These are phyloP conservation scores for Ophiocytium majus DNA, from an alignment of 352 stramenopile species.

Conservation along the genomic window DNA sequence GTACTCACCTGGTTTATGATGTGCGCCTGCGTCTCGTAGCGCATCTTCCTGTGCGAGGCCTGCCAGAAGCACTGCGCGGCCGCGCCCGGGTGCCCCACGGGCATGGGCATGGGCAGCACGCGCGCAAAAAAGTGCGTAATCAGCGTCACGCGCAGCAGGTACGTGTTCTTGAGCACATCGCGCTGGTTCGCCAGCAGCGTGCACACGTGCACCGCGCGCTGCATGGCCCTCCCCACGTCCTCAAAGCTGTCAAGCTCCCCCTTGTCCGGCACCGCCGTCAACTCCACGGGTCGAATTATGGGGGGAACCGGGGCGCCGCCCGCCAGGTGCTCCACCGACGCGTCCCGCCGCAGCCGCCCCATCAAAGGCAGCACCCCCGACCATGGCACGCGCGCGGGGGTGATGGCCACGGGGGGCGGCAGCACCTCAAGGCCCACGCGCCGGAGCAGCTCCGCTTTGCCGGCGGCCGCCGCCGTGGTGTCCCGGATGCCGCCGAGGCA, in stretches of 20 bases:
- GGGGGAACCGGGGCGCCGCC: conserved; percentile 66
- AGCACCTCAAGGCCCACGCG: conserved; percentile 11
- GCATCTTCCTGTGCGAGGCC: conserved; percentile 64
- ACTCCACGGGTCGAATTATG: conserved; percentile 77
- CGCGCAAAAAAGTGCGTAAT: conserved; percentile 77
- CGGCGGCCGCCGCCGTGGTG: not conserved
- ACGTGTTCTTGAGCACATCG: conserved; percentile 77
- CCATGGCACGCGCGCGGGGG: conserved; percentile 31
- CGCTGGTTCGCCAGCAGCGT: conserved; percentile 79
- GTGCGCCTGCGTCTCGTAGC: conserved; percentile 80
- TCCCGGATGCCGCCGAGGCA: not conserved
- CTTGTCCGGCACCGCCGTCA: conserved; percentile 71
- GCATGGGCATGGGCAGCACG: conserved; percentile 72
- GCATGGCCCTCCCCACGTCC: conserved; percentile 72
- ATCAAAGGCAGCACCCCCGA: conserved; percentile 65
- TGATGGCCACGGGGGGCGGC: conserved; percentile 28
- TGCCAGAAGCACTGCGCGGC: conserved; percentile 76
- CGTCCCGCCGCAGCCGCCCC: conserved; percentile 72
- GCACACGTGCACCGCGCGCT: conserved; percentile 73
- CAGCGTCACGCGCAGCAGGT: conserved; percentile 74
- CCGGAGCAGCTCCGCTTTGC: not conserved
- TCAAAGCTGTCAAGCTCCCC: conserved; percentile 66
- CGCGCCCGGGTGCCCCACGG: conserved; percentile 62
- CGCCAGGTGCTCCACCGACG: conserved; percentile 67
- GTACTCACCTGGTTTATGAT: conserved; percentile 64